Conservation (phyloP, 805 yeast genomes). For the Lachancea cidri region DNA sequence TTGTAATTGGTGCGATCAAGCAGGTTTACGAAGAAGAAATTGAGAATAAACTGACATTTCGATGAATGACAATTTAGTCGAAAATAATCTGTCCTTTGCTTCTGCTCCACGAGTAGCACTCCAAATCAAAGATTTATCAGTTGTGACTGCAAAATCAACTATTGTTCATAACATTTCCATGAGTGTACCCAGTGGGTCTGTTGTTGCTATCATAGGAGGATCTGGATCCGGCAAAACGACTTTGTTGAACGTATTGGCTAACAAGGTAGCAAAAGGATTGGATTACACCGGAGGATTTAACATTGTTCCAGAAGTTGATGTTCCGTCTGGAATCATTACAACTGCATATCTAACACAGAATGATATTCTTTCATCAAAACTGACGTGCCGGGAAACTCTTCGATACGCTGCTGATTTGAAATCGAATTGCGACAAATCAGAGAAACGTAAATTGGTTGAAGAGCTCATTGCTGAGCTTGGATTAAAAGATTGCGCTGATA, state of each 20-base stretch:
- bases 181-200: conserved; percentile 52
- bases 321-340: conserved; percentile 10
- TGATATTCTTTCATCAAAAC: conserved; percentile 63
- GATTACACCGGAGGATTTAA: conserved; percentile 40
- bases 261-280: conserved; percentile 41
- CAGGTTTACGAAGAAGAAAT: too few relatives aligned
- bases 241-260: conserved; percentile 58
- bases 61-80: conserved; percentile 12
- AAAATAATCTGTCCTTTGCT: conserved; percentile 23
- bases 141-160: conserved; percentile 26
- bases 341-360: conserved; percentile 68
- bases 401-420: conserved; percentile 67
- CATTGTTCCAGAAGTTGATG: conserved; percentile 17
- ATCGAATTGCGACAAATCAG: conserved; percentile 42
- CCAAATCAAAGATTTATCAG: conserved; percentile 25
- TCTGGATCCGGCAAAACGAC: conserved; percentile 89
- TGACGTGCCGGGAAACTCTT: conserved; percentile 69
- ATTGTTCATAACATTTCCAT: conserved; percentile 51
- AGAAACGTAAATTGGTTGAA: conserved; percentile 47
- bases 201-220: conserved; percentile 82
- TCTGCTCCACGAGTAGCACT: conserved; percentile 19
- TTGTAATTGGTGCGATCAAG: too few relatives aligned
- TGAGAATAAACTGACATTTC: too few relatives aligned
- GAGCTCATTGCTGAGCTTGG: conserved; percentile 62
- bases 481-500: conserved; percentile 56